Percentiles rank a stretch among this genome's conserved stretches.
Conservation (phyloP, 2,329 filamentous ascomycete species). For the Onygenales sp. region DNA sequence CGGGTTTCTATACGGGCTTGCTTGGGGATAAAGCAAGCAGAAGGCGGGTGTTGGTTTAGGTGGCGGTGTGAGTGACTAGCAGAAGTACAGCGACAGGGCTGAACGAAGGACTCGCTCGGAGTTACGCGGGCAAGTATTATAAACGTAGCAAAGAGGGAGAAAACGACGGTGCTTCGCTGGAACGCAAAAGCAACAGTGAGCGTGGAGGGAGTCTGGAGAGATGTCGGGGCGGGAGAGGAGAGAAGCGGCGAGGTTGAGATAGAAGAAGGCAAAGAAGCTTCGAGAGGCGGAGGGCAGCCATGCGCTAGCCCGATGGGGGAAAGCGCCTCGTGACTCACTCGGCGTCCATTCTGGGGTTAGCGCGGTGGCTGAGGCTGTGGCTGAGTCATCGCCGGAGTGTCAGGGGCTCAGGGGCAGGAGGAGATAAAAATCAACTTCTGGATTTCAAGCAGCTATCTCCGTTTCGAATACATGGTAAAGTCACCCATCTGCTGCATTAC, state of each 20-base stretch:
- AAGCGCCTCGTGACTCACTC: background rate
- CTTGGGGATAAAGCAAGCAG: background rate
- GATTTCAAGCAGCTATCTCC: too few relatives aligned
- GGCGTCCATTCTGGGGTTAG: background rate
- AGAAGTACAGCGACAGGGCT: background rate
- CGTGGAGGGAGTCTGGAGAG: background rate
- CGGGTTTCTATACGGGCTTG: background rate
- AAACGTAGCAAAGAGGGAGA: background rate
- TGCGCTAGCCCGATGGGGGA: constrained; percentile 1
- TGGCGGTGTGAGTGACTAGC: too few relatives aligned
- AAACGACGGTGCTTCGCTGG: background rate
- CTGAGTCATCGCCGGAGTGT: too few relatives aligned
- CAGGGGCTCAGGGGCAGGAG: too few relatives aligned
- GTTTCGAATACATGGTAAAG: too few relatives aligned
- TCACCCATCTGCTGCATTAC: too few relatives aligned
- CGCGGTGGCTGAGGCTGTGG: background rate
- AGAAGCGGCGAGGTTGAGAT: background rate
- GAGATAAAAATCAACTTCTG: too few relatives aligned
- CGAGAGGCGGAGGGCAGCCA: background rate
- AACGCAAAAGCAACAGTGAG: background rate
- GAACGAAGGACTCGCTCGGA: background rate
- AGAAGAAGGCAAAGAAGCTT: constrained; percentile 1
- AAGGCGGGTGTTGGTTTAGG: background rate
- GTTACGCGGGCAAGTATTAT: too few relatives aligned
- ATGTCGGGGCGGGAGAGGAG: background rate